phyloP scores from a whole-genome alignment of 352 stramenopile species.

The Phytophthora cajani region DNA sequence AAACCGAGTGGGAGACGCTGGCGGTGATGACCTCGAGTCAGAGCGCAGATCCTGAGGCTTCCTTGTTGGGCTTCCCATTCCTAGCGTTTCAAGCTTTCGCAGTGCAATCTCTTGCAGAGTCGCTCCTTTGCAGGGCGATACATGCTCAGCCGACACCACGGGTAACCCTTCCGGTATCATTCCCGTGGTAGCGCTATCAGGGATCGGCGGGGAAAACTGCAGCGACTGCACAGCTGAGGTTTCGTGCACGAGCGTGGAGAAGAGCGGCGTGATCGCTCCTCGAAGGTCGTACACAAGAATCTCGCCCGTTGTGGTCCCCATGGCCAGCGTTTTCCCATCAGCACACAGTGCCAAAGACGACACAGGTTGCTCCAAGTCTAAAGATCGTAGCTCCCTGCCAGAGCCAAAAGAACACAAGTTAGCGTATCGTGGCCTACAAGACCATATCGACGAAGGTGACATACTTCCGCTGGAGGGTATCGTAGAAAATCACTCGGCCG shows the following conservation, averaged over 20 bases:
- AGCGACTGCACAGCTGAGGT: constrained; percentile 55
- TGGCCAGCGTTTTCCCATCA: constrained; percentile 70
- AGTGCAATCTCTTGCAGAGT: constrained; percentile 53
- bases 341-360: constrained; percentile 65
- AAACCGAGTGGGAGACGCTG: constrained; percentile 26
- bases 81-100: constrained; percentile 49
- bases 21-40: neutral
- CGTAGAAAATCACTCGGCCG: constrained; percentile 77
- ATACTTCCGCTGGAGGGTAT: constrained; percentile 69
- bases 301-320: constrained; percentile 58
- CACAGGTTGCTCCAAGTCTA: constrained; percentile 70
- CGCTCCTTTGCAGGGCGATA: constrained; percentile 44
- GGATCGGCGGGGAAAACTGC: constrained; percentile 54
- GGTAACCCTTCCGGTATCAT: constrained; percentile 45
- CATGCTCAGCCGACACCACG: constrained; percentile 54
- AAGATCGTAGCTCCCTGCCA: constrained; percentile 54
- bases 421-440: neutral
- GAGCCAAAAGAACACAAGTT: constrained; percentile 2
- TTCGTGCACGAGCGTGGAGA: constrained; percentile 50
- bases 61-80: constrained; percentile 30
- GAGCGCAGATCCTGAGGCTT: constrained; percentile 8
- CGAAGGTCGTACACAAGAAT: constrained; percentile 75
- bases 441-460: constrained; percentile 1
- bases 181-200: constrained; percentile 39
- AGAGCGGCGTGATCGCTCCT: constrained; percentile 66